Evolutionary conservation across 2,329 filamentous ascomycete species (phyloP).

Genomic region (Thermomyces lanuginosus): DNA sequence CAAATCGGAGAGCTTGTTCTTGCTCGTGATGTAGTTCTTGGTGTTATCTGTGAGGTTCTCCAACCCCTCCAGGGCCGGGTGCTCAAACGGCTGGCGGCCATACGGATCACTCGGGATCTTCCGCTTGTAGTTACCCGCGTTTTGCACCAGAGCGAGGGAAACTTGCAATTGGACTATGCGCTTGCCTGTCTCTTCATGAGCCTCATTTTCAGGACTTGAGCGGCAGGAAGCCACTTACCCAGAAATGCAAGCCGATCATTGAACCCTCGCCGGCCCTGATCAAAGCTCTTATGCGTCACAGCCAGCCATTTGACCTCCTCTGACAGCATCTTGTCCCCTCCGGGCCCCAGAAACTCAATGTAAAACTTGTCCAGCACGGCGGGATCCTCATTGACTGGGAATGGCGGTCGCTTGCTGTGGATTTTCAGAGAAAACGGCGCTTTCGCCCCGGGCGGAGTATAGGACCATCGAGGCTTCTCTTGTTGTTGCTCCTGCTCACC

Average conservation of each 20-base stretch:
- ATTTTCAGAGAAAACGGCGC: conserved; percentile 39
- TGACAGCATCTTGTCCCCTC: conserved; percentile 56
- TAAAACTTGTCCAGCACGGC: conserved; percentile 62
- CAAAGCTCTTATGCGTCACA: conserved; percentile 95
- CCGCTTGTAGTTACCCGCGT: conserved; percentile 21
- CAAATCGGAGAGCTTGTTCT: conserved; percentile 49
- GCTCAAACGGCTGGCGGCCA: conserved; percentile 49
- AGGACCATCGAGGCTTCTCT: conserved; percentile 48
- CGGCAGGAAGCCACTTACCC: conserved; percentile 41
- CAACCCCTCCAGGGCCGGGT: conserved; percentile 55
- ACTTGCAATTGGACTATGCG: conserved; percentile 48
- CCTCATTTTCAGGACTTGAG: conserved; percentile 6
- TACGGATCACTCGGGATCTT: conserved; percentile 31
- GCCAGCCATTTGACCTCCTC: conserved; percentile 95
- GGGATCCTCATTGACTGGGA: conserved; percentile 62
- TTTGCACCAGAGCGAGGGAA: conserved; percentile 44
- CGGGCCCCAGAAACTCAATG: conserved; percentile 54
- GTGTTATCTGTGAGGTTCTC: conserved; percentile 50
- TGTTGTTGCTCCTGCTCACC: conserved; percentile 16
- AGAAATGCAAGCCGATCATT: conserved; percentile 86
- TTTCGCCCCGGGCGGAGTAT: conserved; percentile 54
- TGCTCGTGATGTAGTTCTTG: conserved; percentile 46
- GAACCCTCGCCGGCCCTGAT: conserved; percentile 83
- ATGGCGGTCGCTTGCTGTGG: conserved; percentile 17
- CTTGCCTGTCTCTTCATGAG: conserved; percentile 33